These are phyloP conservation scores for Saccharum hybrid DNA, from an alignment of 202 grass and related monocot genomes.

Conservation along the genomic window DNA sequence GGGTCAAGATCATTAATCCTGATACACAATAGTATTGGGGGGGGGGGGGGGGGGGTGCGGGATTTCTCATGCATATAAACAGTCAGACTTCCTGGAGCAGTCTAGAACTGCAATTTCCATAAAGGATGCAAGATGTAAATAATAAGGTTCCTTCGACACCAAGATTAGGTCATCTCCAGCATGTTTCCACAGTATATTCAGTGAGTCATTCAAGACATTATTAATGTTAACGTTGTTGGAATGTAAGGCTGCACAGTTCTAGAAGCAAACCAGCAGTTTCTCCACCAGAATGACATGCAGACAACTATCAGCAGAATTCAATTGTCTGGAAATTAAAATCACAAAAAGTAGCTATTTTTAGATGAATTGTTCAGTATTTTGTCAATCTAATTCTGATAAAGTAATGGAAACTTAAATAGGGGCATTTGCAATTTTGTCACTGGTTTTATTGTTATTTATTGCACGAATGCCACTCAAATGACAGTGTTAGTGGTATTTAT, in stretches of 20 bases:
- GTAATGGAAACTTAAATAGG: neutral
- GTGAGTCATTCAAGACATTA: neutral
- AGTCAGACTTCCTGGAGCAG: neutral
- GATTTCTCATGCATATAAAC: neutral
- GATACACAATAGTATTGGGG: neutral
- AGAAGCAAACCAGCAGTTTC: neutral
- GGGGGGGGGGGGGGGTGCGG: too few species aligned
- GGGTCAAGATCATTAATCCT: neutral
- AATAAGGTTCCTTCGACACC: neutral
- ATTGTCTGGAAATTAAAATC: neutral
- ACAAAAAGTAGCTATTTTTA: neutral
- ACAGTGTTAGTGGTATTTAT: neutral
- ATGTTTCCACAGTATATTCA: neutral
- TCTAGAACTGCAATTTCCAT: neutral
- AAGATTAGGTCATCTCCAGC: neutral
- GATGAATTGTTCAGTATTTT: neutral
- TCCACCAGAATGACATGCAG: neutral
- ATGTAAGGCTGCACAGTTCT: neutral
- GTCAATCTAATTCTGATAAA: neutral
- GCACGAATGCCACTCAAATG: neutral
- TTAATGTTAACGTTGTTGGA: neutral
- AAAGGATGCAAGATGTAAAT: neutral
- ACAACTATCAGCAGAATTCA: neutral
- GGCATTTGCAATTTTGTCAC: neutral
- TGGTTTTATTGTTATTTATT: neutral